Percentiles rank a stretch among this genome's conserved stretches.
Conservation (phyloP, 306 rosid genomes). For the Medicago lupulina region DNA sequence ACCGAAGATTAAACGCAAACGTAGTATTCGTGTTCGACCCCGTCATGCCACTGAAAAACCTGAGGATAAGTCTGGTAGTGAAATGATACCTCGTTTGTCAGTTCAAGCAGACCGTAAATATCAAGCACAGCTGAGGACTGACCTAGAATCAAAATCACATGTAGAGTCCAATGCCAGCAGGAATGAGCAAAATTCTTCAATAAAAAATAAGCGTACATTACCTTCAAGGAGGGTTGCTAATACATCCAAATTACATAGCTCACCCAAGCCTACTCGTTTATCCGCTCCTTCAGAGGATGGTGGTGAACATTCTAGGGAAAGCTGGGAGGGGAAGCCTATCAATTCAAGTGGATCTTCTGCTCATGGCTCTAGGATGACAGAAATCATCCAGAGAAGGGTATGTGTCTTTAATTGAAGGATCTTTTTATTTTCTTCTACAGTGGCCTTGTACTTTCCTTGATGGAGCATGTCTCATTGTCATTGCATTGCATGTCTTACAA, state of each 20-base stretch:
- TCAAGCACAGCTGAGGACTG: conserved; percentile 61
- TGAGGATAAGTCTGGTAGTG: conserved; percentile 80
- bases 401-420: conserved; percentile 37
- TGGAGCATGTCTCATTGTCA: conserved; percentile 15
- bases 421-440: conserved; percentile 5
- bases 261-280: conserved; percentile 77
- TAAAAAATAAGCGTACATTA: conserved; percentile 68
- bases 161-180: conserved; percentile 59
- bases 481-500: conserved; percentile 14
- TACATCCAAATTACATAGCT: conserved; percentile 68
- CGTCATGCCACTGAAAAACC: conserved; percentile 77
- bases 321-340: conserved; percentile 70
- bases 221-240: conserved; percentile 69
- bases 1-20: conserved; percentile 92
- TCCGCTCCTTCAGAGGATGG: conserved; percentile 66
- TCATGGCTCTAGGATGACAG: conserved; percentile 74
- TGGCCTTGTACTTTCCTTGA: conserved; percentile 11
- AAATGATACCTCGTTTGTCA: conserved; percentile 64
- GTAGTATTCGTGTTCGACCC: conserved; percentile 92
- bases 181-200: conserved; percentile 73
- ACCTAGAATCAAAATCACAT: conserved; percentile 60
- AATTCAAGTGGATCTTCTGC: conserved; percentile 64
- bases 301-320: conserved; percentile 70
- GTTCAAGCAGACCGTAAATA: conserved; percentile 67
- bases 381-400: conserved; percentile 92